phyloP scores from a whole-genome alignment of 192 early-diverging fungal species.

The Dissophora globulifera region DNA sequence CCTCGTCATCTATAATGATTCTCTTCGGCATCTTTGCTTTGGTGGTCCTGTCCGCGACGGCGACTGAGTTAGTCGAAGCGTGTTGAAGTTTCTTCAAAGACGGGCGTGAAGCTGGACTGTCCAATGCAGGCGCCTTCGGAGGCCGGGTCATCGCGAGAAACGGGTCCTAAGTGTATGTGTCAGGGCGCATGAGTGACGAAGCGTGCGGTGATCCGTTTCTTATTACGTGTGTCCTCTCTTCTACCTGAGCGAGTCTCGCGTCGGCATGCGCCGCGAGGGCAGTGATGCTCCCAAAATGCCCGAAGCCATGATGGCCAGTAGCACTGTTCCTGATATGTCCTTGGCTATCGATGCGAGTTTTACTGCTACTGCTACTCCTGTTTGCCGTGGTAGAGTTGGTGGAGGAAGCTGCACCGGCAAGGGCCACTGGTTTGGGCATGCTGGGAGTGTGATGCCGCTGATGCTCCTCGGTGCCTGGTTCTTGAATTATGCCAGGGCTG shows the following conservation, averaged over 20 bases:
- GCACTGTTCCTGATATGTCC: too few relatives aligned
- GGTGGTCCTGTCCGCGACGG: not conserved
- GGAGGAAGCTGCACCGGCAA: not conserved
- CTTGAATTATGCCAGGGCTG: too few relatives aligned
- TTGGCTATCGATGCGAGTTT: too few relatives aligned
- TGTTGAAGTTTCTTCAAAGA: not conserved
- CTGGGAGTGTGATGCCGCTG: too few relatives aligned
- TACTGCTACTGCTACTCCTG: not conserved
- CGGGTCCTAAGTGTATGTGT: too few relatives aligned
- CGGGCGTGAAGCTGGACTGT: not conserved
- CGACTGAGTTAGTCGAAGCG: not conserved
- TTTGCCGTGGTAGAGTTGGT: not conserved
- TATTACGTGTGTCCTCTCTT: too few relatives aligned
- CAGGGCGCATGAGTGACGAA: too few relatives aligned
- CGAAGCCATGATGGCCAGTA: too few relatives aligned
- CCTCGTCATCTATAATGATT: slow-evolving; percentile 28
- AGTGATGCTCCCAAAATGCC: not conserved
- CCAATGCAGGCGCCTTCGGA: too few relatives aligned
- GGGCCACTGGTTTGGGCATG: slow-evolving; percentile 2
- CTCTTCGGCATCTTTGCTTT: slow-evolving; percentile 6
- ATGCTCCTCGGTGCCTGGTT: too few relatives aligned
- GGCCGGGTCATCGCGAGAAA: too few relatives aligned
- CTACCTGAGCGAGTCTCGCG: slow-evolving; percentile 18
- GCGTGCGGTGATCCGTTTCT: too few relatives aligned
- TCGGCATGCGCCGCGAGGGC: not conserved